Conservation (phyloP, 192 early-diverging fungal genomes). For the Thamnidium elegans region DNA sequence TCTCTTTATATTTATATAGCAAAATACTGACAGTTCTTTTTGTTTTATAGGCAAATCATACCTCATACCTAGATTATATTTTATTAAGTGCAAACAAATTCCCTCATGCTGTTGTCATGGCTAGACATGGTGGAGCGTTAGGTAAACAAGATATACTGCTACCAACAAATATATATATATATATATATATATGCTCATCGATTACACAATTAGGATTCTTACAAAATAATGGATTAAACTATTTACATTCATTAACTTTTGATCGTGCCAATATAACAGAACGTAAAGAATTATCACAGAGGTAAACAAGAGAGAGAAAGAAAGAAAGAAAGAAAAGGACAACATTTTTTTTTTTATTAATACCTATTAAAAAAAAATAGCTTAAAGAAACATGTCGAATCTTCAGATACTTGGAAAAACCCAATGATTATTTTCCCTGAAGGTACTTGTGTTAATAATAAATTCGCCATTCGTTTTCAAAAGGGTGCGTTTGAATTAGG, state of each 20-base stretch:
- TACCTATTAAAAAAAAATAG: conserved; percentile 1
- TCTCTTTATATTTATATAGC: not conserved
- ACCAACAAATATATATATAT: too few relatives aligned
- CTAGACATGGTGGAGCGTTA: conserved; percentile 17
- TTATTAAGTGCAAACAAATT: conserved; percentile 27
- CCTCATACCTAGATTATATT: conserved; percentile 29
- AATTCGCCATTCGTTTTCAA: conserved; percentile 28
- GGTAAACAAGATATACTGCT: not conserved
- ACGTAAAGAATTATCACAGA: conserved; percentile 13
- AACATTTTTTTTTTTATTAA: too few relatives aligned
- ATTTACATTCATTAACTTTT: conserved; percentile 28
- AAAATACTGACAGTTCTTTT: not conserved
- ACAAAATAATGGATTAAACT: conserved; percentile 30
- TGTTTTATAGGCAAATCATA: conserved; percentile 26
- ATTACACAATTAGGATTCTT: conserved; percentile 13
- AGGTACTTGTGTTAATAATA: conserved; percentile 33
- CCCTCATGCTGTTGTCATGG: conserved; percentile 30
- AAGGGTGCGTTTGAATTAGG: conserved; percentile 32
- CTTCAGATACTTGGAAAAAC: conserved; percentile 22
- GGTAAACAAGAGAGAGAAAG: not conserved
- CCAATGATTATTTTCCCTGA: conserved; percentile 34
- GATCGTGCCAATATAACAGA: conserved; percentile 18
- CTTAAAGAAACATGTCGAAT: conserved; percentile 21
- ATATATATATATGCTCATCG: not conserved
- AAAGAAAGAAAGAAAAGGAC: too few relatives aligned